Base-by-base conservation (phyloP, 192 early-diverging fungal genomes). In the Chytriomyces sp. region DNA sequence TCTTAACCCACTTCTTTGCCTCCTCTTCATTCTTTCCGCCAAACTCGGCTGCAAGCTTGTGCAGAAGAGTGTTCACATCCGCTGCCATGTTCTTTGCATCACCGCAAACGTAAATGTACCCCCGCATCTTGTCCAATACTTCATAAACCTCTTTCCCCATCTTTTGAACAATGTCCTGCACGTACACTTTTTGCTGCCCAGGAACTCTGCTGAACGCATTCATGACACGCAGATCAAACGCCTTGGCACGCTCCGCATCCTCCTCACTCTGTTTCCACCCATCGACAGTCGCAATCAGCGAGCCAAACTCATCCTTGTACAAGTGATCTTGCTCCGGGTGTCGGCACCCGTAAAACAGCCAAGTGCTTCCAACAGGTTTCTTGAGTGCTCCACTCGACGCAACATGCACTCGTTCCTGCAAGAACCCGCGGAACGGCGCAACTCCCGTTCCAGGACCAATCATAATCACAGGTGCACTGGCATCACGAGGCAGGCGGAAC, bases 371-470 rank as follows among this genome's bases (percentile, higher is more conserved):
- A 49, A 96, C 90, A 3, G 68, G 79, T 74, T 88, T 80, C 48
- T 89, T 86, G 11, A 84, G 89, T 11, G 64, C 16, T 26, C 86
- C 90, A 69, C 87, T 86, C 3, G 79, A 79, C 45, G 88, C 83
- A 59, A 78, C 65, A 49, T 83, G 76, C 5, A 92, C 90, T 64
- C 98, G 94, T 78, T 99, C 98, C 67, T 93, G 91, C 10, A 98
- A 80, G 77, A 99, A 99, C 5, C 93, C 98, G 61, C 98, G 90
- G 92, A 99, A 98, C 35, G 98, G 98, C 18, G 98, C 98, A 49
- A 99, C 93, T 59, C 98, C 98, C 5, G 98, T 99, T 61, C 98
- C 98, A n/a, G 98, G 98, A 0, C 98, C 98, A 45, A 99, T 71
- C 98, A 99, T 99, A 45, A 99, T 89, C 73, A 99, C 83, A 18